These are phyloP conservation scores for Incumbomyces lentus DNA, from an alignment of 2,329 filamentous ascomycete genomes.

Conservation along the genomic window DNA sequence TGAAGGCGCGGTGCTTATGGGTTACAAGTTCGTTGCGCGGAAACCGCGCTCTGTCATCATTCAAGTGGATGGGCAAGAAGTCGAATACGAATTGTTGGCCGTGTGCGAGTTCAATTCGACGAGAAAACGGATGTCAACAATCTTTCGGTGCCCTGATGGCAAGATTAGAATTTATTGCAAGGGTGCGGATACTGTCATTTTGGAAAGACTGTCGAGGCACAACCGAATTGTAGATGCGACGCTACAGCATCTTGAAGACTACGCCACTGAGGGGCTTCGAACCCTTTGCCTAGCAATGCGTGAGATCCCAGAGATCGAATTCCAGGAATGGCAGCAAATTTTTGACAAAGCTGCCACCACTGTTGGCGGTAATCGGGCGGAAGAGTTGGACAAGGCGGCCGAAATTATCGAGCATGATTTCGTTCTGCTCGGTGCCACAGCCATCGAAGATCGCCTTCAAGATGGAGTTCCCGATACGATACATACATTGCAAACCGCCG, in stretches of 20 bases:
- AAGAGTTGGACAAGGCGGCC: slow-evolving; percentile 92
- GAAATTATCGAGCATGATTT: slow-evolving; percentile 93
- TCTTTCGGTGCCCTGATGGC: slow-evolving; percentile 91
- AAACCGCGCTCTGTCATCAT: slow-evolving; percentile 85
- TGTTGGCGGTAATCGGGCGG: slow-evolving; percentile 80
- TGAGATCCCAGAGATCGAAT: slow-evolving; percentile 83
- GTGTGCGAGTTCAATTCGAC: slow-evolving; percentile 99
- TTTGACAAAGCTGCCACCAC: slow-evolving; percentile 84
- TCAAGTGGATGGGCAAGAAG: slow-evolving; percentile 58
- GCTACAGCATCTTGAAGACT: slow-evolving; percentile 91
- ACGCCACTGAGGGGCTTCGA: slow-evolving; percentile 88
- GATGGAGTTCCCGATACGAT: slow-evolving; percentile 98
- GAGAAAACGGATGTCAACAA: slow-evolving; percentile 93
- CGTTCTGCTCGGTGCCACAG: slow-evolving; percentile 82
- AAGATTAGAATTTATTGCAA: slow-evolving; percentile 92
- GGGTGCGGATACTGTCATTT: slow-evolving; percentile 92
- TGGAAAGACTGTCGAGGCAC: slow-evolving; percentile 74
- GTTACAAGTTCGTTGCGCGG: slow-evolving; percentile 82
- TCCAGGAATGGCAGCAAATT: slow-evolving; percentile 72
- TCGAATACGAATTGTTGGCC: slow-evolving; percentile 81
- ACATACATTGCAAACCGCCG: slow-evolving; percentile 88
- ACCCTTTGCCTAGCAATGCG: slow-evolving; percentile 93
- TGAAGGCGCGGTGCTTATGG: slow-evolving; percentile 73
- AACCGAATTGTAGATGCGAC: slow-evolving; percentile 86
- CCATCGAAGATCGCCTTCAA: slow-evolving; percentile 92